These are phyloP conservation scores for Geum urbanum DNA, from an alignment of 306 rosid genomes.

Conservation along the genomic window DNA sequence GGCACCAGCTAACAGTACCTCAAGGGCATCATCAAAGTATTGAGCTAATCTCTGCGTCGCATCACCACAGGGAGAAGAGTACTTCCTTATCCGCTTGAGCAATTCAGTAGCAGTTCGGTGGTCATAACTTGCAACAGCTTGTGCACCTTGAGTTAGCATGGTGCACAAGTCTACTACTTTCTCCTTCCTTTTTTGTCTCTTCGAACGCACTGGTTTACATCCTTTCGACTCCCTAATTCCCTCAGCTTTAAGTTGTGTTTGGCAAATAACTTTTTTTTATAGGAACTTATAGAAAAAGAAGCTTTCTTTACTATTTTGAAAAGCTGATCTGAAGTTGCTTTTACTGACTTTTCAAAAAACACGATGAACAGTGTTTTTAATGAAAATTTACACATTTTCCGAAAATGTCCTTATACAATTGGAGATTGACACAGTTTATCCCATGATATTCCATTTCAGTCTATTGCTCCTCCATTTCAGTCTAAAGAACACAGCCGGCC, in stretches of 20 bases:
- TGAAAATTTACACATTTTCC: no score
- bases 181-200: neutral
- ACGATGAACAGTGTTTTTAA: no score
- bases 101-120: constrained; percentile 21
- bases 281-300: no score
- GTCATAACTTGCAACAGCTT: constrained; percentile 33
- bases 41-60: constrained; percentile 37
- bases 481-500: no score
- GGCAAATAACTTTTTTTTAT: no score
- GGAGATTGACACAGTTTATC: no score
- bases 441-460: no score
- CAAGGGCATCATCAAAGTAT: constrained; percentile 43
- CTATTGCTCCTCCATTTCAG: no score
- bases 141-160: constrained; percentile 33
- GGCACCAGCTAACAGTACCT: constrained; percentile 33
- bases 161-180: constrained; percentile 35
- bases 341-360: no score
- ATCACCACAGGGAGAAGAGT: constrained; percentile 35
- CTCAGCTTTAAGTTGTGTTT: neutral
- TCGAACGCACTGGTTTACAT: neutral
- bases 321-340: no score
- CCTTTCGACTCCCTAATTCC: constrained; percentile 15
- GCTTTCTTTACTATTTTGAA: no score
- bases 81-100: constrained; percentile 27
- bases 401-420: no score